These are phyloP conservation scores for Paramecium biaurelia DNA, from an alignment of 73 alveolate species.

Conservation along the genomic window DNA sequence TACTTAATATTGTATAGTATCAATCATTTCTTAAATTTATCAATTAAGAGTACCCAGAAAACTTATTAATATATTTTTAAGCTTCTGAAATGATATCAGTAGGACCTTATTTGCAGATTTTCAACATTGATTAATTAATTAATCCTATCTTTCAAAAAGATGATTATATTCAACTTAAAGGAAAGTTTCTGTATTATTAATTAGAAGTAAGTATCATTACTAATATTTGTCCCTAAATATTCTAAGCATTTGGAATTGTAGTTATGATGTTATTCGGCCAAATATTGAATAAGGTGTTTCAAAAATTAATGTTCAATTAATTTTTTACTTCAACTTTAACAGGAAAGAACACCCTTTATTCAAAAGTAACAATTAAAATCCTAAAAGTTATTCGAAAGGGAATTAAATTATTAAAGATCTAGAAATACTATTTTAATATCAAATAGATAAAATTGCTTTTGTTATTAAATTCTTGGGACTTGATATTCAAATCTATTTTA, in stretches of 20 bases:
- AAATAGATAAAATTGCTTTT: neutral
- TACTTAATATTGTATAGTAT: neutral
- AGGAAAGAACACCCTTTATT: neutral
- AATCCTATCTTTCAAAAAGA: neutral
- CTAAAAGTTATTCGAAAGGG: neutral
- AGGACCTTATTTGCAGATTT: neutral
- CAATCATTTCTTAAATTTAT: neutral
- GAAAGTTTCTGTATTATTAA: neutral
- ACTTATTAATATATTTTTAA: neutral
- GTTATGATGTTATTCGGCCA: neutral
- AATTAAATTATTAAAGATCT: neutral
- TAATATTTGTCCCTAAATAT: neutral
- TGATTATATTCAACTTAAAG: neutral
- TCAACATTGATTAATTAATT: neutral
- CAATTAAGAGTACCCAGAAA: neutral
- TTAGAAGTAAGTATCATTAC: neutral
- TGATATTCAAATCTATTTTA: neutral
- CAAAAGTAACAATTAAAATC: neutral
- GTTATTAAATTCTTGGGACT: neutral
- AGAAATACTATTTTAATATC: neutral
- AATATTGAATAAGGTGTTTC: neutral
- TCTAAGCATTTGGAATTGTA: neutral
- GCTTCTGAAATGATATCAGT: neutral
- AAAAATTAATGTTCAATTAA: neutral
- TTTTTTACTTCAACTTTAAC: neutral